Conservation (phyloP, 441 rosid genomes). For the Codiaeum variegatum region DNA sequence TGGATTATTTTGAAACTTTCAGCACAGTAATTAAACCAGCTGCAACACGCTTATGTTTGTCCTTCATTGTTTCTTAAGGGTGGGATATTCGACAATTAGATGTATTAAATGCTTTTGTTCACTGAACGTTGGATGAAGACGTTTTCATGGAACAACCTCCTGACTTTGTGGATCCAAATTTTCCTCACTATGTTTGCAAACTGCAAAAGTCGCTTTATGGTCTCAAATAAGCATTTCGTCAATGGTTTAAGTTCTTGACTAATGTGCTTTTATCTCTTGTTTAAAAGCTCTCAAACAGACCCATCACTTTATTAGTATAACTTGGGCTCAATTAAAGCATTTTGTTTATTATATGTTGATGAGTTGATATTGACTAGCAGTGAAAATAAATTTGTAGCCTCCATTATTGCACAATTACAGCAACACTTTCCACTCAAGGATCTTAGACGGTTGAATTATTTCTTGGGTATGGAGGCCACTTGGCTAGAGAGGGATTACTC, state of each 20-base stretch:
- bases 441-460: not conserved
- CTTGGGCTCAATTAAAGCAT: too few relatives aligned
- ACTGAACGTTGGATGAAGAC: not conserved
- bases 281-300: not conserved
- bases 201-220: not conserved
- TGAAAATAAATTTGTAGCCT: not conserved
- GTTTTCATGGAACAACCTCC: not conserved
- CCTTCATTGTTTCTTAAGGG: not conserved
- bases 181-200: not conserved
- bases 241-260: not conserved
- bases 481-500: not conserved
- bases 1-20: too few relatives aligned
- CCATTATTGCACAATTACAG: not conserved
- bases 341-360: too few relatives aligned
- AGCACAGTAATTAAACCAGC: too few relatives aligned
- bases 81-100: not conserved
- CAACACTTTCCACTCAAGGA: not conserved
- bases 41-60: not conserved
- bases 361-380: not conserved
- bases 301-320: not conserved
- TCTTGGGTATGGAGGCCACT: not conserved
- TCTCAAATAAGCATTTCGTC: not conserved
- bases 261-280: not conserved
- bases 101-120: not conserved
- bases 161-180: not conserved